Conservation (phyloP, 495 filamentous ascomycete species). For the Wilcoxina mikolae region DNA sequence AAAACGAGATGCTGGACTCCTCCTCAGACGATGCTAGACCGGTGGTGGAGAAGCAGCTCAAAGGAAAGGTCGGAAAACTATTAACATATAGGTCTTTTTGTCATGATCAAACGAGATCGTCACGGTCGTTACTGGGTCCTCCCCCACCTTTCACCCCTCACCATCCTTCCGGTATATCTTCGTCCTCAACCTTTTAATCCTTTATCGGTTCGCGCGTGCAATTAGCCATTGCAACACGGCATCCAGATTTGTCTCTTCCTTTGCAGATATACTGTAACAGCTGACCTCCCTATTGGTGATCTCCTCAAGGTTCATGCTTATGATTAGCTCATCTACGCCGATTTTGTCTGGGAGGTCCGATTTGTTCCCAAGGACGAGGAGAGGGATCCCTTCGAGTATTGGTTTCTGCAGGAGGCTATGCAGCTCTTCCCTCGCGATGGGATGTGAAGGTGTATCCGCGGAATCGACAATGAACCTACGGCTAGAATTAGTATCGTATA, state of each 20-base stretch:
- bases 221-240: conserved; percentile 95
- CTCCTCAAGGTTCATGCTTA: conserved; percentile 74
- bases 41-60: too few relatives aligned
- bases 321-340: conserved; percentile 88
- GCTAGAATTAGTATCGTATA: conserved; percentile 11
- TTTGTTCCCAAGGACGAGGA: conserved; percentile 96
- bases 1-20: too few relatives aligned
- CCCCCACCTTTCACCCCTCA: too few relatives aligned
- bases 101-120: too few relatives aligned
- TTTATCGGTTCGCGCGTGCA: conserved; percentile 57
- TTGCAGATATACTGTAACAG: conserved; percentile 97
- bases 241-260: conserved; percentile 96
- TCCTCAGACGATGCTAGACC: too few relatives aligned
- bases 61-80: too few relatives aligned
- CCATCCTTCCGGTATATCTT: too few relatives aligned
- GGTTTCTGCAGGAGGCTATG: conserved; percentile 76
- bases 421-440: conserved; percentile 82
- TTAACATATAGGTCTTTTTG: too few relatives aligned
- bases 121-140: too few relatives aligned
- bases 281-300: conserved; percentile 89
- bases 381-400: conserved; percentile 73
- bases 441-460: conserved; percentile 63
- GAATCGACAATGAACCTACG: conserved; percentile 83
- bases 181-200: too few relatives aligned
- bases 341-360: conserved; percentile 78